Evolutionary conservation across 768 basidiomycete genomes (phyloP).

Genomic region (Trametes elegans): DNA sequence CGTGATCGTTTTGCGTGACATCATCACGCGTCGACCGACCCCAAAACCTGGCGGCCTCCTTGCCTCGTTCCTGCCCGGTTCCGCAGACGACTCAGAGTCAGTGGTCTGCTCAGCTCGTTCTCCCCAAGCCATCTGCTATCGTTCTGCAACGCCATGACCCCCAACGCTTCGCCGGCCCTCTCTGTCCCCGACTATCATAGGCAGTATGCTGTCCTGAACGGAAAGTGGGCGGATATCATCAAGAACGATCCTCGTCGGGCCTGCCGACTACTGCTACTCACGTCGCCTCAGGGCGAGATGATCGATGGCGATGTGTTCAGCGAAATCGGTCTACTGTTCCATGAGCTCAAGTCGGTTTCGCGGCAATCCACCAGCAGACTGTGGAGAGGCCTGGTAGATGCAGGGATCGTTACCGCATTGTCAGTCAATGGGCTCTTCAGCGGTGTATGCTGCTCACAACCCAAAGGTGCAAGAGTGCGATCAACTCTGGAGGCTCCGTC

Average conservation of each 20-base stretch:
- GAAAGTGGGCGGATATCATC: constrained; percentile 3
- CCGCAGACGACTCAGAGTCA: too few species aligned
- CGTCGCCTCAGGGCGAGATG: background rate
- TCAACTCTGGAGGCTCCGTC: background rate
- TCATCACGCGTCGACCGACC: background rate
- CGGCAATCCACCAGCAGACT: background rate
- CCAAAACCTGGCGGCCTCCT: background rate
- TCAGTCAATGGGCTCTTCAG: too few species aligned
- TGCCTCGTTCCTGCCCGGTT: background rate
- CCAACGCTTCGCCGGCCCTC: background rate
- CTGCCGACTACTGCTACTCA: background rate
- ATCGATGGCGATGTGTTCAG: constrained; percentile 3
- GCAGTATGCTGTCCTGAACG: background rate
- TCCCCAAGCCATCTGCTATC: too few species aligned
- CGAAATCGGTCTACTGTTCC: background rate
- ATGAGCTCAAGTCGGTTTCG: background rate
- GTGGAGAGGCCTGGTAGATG: constrained; percentile 3
- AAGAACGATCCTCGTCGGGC: constrained; percentile 6
- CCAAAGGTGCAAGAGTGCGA: background rate
- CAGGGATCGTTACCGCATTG: background rate
- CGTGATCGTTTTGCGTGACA: background rate
- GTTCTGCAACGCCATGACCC: background rate
- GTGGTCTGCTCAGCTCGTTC: too few species aligned
- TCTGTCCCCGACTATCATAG: background rate
- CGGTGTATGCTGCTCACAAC: too few species aligned